phyloP scores from a whole-genome alignment of 345 rosid species.

The Rhodamnia argentea region DNA sequence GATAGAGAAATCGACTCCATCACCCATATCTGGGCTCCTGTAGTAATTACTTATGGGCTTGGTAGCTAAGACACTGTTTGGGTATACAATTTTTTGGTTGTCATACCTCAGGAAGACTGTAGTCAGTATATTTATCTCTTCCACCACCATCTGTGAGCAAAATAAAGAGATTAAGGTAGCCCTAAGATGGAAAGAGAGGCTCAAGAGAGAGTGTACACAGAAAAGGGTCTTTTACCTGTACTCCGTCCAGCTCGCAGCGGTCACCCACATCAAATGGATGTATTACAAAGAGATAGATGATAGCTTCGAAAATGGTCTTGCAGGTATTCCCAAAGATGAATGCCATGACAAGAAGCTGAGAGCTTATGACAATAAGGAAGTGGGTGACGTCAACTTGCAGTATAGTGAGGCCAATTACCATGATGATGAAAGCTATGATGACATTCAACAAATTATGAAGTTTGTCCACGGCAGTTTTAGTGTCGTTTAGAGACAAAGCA shows the following conservation, averaged over 20 bases:
- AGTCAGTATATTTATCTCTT: constrained; percentile 43
- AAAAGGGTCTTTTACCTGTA: constrained; percentile 15
- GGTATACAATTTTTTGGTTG: constrained; percentile 32
- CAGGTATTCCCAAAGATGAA: constrained; percentile 40
- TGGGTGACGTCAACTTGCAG: constrained; percentile 24
- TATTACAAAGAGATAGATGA: constrained; percentile 38
- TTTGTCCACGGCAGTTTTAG: constrained; percentile 35
- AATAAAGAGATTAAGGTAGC: background rate
- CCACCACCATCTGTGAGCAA: constrained; percentile 25
- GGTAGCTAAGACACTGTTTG: constrained; percentile 24
- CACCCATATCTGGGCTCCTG: constrained; percentile 39
- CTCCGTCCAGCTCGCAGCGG: constrained; percentile 36
- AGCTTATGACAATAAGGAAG: constrained; percentile 38
- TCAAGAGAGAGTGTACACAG: background rate
- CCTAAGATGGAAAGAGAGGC: background rate
- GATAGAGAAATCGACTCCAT: constrained; percentile 26
- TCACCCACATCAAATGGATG: constrained; percentile 49
- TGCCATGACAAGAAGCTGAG: constrained; percentile 30
- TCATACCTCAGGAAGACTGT: constrained; percentile 35
- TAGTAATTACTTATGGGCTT: constrained; percentile 35
- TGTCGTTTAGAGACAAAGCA: constrained; percentile 35
- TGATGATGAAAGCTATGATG: constrained; percentile 15
- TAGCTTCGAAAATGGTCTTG: constrained; percentile 39
- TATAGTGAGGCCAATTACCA: constrained; percentile 29
- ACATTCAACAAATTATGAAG: constrained; percentile 35